Conservation (phyloP, 208 protist species). For the Spongospora subterranea region DNA sequence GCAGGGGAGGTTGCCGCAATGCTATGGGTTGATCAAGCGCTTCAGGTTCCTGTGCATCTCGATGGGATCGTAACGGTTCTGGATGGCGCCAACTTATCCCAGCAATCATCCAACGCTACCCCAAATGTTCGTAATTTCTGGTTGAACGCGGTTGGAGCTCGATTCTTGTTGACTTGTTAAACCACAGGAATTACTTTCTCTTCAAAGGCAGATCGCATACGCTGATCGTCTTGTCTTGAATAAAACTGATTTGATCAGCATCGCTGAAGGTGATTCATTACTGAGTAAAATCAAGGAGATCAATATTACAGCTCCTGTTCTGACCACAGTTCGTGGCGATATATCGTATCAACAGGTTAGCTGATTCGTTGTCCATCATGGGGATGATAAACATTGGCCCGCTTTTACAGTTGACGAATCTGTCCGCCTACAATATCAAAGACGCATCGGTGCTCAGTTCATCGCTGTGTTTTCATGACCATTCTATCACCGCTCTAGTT, state of each 20-base stretch:
- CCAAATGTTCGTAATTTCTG: background rate
- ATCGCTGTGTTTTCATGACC: background rate
- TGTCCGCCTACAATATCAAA: background rate
- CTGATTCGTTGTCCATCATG: background rate
- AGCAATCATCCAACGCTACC: background rate
- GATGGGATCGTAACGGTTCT: background rate
- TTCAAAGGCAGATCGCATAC: constrained; percentile 11
- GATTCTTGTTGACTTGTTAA: background rate
- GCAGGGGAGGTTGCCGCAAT: background rate
- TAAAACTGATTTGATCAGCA: constrained; percentile 14
- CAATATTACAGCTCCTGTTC: background rate
- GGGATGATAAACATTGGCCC: background rate
- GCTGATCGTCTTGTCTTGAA: background rate
- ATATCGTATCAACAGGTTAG: background rate
- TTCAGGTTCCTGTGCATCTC: background rate
- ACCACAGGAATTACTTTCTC: background rate
- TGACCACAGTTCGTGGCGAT: background rate
- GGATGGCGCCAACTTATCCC: background rate
- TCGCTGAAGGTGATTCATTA: background rate
- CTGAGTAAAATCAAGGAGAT: background rate
- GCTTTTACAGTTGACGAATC: background rate
- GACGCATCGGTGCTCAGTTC: background rate
- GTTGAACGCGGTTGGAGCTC: no score
- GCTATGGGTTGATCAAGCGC: constrained; percentile 35
- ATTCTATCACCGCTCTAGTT: constrained; percentile 10